Evolutionary conservation across 2,329 filamentous ascomycete genomes (phyloP), one percentile per base, ranked within the genome.

Genomic region (Colletotrichum eleusines): DNA sequence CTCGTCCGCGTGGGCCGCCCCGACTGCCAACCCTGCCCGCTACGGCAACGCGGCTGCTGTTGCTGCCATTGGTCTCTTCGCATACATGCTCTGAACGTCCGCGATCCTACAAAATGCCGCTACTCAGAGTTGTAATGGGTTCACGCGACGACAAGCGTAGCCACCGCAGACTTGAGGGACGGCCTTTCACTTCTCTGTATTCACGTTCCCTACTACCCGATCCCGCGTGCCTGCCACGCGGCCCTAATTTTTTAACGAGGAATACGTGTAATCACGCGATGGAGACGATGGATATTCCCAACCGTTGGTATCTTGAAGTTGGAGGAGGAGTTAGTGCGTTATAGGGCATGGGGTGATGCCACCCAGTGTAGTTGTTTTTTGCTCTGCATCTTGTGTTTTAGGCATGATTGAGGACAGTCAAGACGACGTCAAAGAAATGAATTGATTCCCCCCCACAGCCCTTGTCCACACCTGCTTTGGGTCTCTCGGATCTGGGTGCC

Each of bases 61-160:
- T 42, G 82, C 84, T 50, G 87, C 86, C 69, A 77, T 86, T 54
- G 87, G 86, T 66, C 76, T 88, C 54, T 78, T 89, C 72, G 87
- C 86, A 73, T 86, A 85, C 74, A 77, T 88, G 73, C 77, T 88
- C 76, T 88, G 84, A 44, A 50, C 64, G 26, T 31, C 14, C n/a
- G 16, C 23, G 3, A n/a, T 7, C 33, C 50, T 38, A 51, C 23
- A 20, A 12, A 12, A 26, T 44, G 31, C 26, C 44, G 59, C 53
- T 18, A 50, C n/a, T 26, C 16, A 26, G 20, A 28, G n/a, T 33
- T 38, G 33, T n/a, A 46, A 44, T 59, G 16, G 42, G 8, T 23
- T 40, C 33, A 20, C 40, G 64, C 57, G 46, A 26, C 20, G 55
- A 58, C 53, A 44, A 33, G 38, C 31, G 23, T 31, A 38, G 14